Percentiles rank a stretch among this genome's conserved stretches.
phyloP scores from a whole-genome alignment of 2,329 filamentous ascomycete genomes.

The Botrytis byssoidea region DNA sequence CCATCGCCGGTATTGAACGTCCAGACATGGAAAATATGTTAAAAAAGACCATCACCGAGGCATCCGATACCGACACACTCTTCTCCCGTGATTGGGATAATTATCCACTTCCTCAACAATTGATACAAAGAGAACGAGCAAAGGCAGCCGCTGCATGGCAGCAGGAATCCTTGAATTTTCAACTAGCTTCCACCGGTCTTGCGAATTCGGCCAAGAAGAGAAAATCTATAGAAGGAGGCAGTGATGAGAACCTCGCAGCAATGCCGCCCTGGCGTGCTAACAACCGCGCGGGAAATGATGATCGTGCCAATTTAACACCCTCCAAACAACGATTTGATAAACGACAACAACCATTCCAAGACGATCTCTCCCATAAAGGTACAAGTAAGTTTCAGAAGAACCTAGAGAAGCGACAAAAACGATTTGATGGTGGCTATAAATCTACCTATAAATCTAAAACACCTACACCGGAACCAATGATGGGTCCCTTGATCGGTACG shows the following conservation, averaged over 20 bases:
- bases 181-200: conserved; percentile 29
- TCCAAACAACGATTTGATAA: conserved; percentile 43
- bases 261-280: conserved; percentile 74
- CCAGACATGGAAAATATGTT: conserved; percentile 80
- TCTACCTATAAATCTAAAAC: conserved; percentile 49
- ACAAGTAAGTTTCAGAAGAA: conserved; percentile 87
- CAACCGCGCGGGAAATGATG: conserved; percentile 57
- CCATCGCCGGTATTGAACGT: conserved; percentile 59
- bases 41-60: conserved; percentile 79
- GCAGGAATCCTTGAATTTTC: conserved; percentile 34
- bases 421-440: conserved; percentile 71
- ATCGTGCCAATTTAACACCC: conserved; percentile 60
- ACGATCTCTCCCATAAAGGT: conserved; percentile 48
- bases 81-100: conserved; percentile 77
- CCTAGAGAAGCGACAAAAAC: conserved; percentile 84
- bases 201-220: conserved; percentile 61
- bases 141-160: conserved; percentile 39
- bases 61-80: conserved; percentile 71
- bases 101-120: conserved; percentile 79
- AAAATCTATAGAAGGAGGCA: conserved; percentile 68
- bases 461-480: conserved; percentile 55
- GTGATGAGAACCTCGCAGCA: conserved; percentile 48
- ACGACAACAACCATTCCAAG: conserved; percentile 47
- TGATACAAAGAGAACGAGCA: conserved; percentile 69
- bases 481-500: conserved; percentile 79